Base-by-base conservation (phyloP, 2,329 filamentous ascomycete genomes). In the Neurospora crassa region DNA sequence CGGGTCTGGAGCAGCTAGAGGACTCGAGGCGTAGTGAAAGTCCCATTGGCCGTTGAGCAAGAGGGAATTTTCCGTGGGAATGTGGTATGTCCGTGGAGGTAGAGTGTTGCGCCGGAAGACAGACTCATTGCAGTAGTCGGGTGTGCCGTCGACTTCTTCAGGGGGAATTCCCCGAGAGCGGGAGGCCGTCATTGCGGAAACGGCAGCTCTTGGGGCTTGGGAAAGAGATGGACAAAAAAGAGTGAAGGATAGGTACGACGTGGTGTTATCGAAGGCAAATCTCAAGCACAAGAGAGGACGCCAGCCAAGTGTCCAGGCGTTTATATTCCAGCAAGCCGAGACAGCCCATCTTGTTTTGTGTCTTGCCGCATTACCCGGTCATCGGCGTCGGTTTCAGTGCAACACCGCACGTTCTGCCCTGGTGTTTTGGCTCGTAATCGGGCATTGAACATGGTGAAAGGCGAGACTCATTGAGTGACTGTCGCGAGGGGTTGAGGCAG, bases 31-130 rank as follows among this genome's bases (percentile, higher is more conserved):
- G 70, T 86, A 83, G 73, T 86, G 81, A 74, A 90, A 89, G 71
- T 85, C 81, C 88, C 88, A 90, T 37, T 77, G 78, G 45, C 88
- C 87, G 75, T 89, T 89, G 69, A 89, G 82, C 2, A 82, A 79
- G 18, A 86, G 71, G 3, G 83, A 80, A 40, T 85, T n/a, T n/a
- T n/a, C 79, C 14, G 37, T 3, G 1, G 87, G 86, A 68, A 88
- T 83, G 76, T 83, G 80, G 76, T 88, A 88, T 34, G 85, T 81
- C 42, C 86, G 82, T 1, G 86, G 79, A 12, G 85, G 84, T 0
- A 89, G 82, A 24, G 84, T 82, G 76, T 88, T 87, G 72, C 86
- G 81, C 69, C 86, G 80, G 72, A 88, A 84, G 71, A 88, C 81
- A 24, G 82, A 79, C 74, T 85, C 82, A 75, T 87, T 86, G 73